A percentile compares a stretch with the other conserved stretches of the same genome.
These are phyloP conservation scores for Pisolithus albus DNA, from an alignment of 768 basidiomycete genomes.

Conservation along the genomic window DNA sequence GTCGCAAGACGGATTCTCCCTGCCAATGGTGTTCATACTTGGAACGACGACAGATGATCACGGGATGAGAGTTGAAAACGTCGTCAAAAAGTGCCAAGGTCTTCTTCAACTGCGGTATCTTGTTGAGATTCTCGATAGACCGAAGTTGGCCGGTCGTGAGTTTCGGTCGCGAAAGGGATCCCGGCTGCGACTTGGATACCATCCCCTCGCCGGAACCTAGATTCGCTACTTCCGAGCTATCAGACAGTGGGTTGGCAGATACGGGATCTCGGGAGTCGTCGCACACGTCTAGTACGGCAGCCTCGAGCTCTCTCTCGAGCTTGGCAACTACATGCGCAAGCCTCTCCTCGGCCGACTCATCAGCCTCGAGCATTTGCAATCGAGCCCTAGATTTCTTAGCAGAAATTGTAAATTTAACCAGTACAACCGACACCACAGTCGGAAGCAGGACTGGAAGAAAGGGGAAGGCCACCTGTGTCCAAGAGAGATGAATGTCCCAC, in stretches of 20 bases:
- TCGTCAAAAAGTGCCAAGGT: slow-evolving; percentile 57
- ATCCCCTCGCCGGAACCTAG: neutral
- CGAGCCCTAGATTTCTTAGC: slow-evolving; percentile 56
- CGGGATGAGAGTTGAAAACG: slow-evolving; percentile 60
- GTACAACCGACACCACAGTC: slow-evolving; percentile 42
- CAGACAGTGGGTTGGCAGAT: slow-evolving; percentile 7
- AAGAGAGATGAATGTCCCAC: neutral
- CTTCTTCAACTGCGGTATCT: slow-evolving; percentile 62
- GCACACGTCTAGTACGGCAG: slow-evolving; percentile 52
- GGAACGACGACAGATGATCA: slow-evolving; percentile 64
- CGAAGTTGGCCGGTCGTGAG: slow-evolving; percentile 51
- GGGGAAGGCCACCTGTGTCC: slow-evolving; percentile 43
- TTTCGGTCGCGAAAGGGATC: neutral
- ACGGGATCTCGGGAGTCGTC: slow-evolving; percentile 34
- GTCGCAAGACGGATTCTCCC: slow-evolving; percentile 61
- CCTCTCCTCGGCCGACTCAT: slow-evolving; percentile 40
- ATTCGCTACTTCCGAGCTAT: neutral
- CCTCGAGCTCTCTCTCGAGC: slow-evolving; percentile 57
- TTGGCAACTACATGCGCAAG: slow-evolving; percentile 50
- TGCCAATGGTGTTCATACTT: slow-evolving; percentile 50
- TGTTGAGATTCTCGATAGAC: slow-evolving; percentile 57
- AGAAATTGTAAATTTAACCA: slow-evolving; percentile 52
- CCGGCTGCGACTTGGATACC: neutral
- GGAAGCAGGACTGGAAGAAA: slow-evolving; percentile 64
- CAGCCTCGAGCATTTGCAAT: slow-evolving; percentile 57